Percentiles rank a stretch among this genome's conserved stretches.
These are phyloP conservation scores for Fennellomyces sp. DNA, from an alignment of 371 early-diverging fungal genomes.

Conservation along the genomic window DNA sequence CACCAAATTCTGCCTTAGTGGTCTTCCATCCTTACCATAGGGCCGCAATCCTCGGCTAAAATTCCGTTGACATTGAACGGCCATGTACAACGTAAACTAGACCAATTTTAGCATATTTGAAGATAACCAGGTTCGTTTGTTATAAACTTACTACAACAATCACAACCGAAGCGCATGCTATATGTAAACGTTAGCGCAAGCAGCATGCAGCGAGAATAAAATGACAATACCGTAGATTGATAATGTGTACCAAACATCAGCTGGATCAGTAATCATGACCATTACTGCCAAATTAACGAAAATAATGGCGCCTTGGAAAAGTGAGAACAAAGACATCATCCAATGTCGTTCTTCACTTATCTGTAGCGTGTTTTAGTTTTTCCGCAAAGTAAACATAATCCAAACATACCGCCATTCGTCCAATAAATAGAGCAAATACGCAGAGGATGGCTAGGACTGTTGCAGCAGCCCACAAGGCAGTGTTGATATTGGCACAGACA, in stretches of 20 bases:
- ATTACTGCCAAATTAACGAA: conserved; percentile 12
- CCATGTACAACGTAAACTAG: conserved; percentile 7
- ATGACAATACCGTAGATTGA: conserved; percentile 8
- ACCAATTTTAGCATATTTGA: background rate
- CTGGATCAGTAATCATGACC: background rate
- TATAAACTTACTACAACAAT: conserved; percentile 12
- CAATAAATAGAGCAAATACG: conserved; percentile 3
- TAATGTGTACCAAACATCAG: conserved; percentile 15
- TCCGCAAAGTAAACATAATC: background rate
- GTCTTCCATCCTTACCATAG: conserved; percentile 4
- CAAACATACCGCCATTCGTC: conserved; percentile 9
- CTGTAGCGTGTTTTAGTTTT: background rate
- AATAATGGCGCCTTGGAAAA: conserved; percentile 11
- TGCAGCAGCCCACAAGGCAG: conserved; percentile 4
- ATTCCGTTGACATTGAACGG: conserved; percentile 15
- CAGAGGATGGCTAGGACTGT: conserved; percentile 3
- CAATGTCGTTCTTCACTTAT: background rate
- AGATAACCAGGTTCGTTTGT: background rate
- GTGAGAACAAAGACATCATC: conserved; percentile 16
- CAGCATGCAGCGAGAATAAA: too few species aligned
- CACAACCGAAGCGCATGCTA: conserved; percentile 13
- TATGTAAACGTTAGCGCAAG: too few species aligned
- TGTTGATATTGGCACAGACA: background rate
- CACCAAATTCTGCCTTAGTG: background rate
- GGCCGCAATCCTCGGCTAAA: conserved; percentile 17